Percentiles rank a stretch among this genome's conserved stretches.
These are phyloP conservation scores for Marchantia paleacea DNA, from an alignment of 225 moss, liverwort and hornwort genomes.

Conservation along the genomic window DNA sequence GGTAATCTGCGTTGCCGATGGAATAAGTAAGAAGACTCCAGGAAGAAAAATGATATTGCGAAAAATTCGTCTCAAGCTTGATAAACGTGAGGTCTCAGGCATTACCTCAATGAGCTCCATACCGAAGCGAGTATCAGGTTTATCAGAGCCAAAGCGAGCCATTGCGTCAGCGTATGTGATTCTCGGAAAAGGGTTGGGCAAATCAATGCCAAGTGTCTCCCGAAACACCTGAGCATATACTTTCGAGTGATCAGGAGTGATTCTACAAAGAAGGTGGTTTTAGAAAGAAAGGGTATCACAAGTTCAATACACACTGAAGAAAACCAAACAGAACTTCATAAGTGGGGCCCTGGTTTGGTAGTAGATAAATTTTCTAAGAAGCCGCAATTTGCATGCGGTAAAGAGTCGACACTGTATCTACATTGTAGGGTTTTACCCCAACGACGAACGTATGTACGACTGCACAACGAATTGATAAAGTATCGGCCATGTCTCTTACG, in stretches of 20 bases:
- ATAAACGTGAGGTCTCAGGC: background rate
- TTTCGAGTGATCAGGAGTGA: background rate
- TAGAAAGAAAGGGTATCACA: no score
- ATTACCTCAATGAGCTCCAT: constrained; percentile 82
- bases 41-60: background rate
- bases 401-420: background rate
- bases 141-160: constrained; percentile 89
- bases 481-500: constrained; percentile 41
- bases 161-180: constrained; percentile 84
- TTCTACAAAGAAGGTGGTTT: background rate
- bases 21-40: background rate
- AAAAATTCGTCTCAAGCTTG: background rate
- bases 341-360: no score
- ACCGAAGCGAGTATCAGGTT: constrained; percentile 86
- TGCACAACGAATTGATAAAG: background rate
- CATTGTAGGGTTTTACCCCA: background rate
- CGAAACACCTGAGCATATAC: constrained; percentile 56
- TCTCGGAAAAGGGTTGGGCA: constrained; percentile 83
- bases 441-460: background rate
- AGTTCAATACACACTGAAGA: no score
- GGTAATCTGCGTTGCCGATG: constrained; percentile 51
- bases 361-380: background rate
- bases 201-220: constrained; percentile 62
- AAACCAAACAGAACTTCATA: no score
- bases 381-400: background rate